Conservation (phyloP, 306 rosid species). For the Arachis stenosperma region DNA sequence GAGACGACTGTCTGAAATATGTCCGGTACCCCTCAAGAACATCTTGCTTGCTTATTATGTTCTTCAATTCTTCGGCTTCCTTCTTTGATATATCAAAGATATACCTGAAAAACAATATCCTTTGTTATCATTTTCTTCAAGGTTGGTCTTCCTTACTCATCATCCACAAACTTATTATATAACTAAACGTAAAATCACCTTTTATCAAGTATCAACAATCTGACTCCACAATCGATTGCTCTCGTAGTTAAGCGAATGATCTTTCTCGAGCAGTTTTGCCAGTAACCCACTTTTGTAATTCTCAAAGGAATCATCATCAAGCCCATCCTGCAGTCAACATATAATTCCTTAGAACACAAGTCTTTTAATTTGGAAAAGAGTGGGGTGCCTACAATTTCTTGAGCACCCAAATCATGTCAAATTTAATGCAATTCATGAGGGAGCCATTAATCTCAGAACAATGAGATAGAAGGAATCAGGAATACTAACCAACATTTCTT, state of each 20-base stretch:
- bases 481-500: slow-evolving; percentile 74
- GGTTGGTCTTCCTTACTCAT: too few species aligned
- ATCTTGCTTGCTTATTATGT: slow-evolving; percentile 62
- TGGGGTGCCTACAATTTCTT: not conserved
- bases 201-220: slow-evolving; percentile 57
- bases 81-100: slow-evolving; percentile 68
- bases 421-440: not conserved
- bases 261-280: slow-evolving; percentile 91
- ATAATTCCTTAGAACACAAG: slow-evolving; percentile 29
- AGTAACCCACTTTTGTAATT: slow-evolving; percentile 75
- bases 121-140: slow-evolving; percentile 7
- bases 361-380: slow-evolving; percentile 3
- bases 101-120: slow-evolving; percentile 61
- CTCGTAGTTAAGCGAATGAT: slow-evolving; percentile 83
- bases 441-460: slow-evolving; percentile 30
- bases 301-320: slow-evolving; percentile 77
- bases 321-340: slow-evolving; percentile 66
- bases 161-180: too few species aligned
- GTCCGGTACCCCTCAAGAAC: slow-evolving; percentile 71
- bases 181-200: slow-evolving; percentile 49
- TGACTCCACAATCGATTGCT: slow-evolving; percentile 81
- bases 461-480: slow-evolving; percentile 30
- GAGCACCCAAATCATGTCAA: slow-evolving; percentile 16
- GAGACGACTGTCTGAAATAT: slow-evolving; percentile 70
- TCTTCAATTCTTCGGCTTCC: slow-evolving; percentile 76